phyloP scores from a whole-genome alignment of 331 rosid genomes.

The Rhamnella rubrinervis region DNA sequence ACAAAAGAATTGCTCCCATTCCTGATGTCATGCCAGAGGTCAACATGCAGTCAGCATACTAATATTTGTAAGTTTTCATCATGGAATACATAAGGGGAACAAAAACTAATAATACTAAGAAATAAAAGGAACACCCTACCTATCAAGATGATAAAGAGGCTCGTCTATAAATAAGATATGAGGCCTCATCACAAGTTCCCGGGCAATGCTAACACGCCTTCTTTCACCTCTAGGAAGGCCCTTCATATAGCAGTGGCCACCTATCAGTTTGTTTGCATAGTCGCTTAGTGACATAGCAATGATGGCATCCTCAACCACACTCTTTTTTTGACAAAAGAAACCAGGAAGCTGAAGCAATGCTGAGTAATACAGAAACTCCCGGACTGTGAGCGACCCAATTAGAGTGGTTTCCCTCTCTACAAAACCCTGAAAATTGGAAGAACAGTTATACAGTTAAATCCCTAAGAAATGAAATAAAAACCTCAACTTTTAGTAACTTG shows the following conservation, averaged over 20 bases:
- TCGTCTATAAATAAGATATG: slow-evolving; percentile 88
- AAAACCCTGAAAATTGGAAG: slow-evolving; percentile 65
- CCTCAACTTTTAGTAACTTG: neutral
- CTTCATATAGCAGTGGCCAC: slow-evolving; percentile 96
- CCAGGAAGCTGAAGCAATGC: slow-evolving; percentile 96
- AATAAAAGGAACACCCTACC: slow-evolving; percentile 39
- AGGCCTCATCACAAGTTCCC: slow-evolving; percentile 98
- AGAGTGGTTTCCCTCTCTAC: slow-evolving; percentile 87
- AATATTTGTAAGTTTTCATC: neutral
- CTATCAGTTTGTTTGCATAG: slow-evolving; percentile 87
- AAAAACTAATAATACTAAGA: neutral
- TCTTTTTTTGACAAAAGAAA: slow-evolving; percentile 90
- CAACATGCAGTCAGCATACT: neutral
- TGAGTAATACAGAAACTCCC: slow-evolving; percentile 89
- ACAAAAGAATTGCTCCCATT: neutral
- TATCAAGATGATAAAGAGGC: slow-evolving; percentile 92
- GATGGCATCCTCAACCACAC: slow-evolving; percentile 93
- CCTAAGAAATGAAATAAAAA: slow-evolving; percentile 3
- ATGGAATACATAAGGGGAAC: neutral
- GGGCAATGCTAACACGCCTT: slow-evolving; percentile 88
- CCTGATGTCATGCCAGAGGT: neutral
- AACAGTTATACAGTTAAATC: slow-evolving; percentile 9
- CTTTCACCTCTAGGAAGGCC: slow-evolving; percentile 95
- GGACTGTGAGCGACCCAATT: slow-evolving; percentile 95
- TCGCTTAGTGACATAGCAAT: slow-evolving; percentile 91